These are phyloP conservation scores for Solanum chmielewskii DNA, from an alignment of 257 asterid genomes.

Conservation along the genomic window DNA sequence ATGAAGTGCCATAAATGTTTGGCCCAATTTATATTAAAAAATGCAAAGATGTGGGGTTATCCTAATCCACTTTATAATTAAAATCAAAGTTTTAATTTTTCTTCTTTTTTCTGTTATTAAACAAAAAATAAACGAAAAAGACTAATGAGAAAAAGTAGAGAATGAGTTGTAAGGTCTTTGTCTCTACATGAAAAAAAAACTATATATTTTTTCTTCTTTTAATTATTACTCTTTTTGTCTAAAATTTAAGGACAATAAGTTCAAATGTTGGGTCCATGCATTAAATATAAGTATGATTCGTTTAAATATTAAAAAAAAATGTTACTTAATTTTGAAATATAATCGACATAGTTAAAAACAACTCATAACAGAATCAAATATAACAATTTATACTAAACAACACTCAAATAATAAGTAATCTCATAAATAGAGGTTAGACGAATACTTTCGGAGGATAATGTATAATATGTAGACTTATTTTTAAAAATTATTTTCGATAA, in stretches of 20 bases:
- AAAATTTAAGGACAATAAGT: not conserved
- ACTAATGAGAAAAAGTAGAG: not conserved
- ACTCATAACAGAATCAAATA: not conserved
- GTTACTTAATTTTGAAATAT: not conserved
- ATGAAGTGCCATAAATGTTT: not conserved
- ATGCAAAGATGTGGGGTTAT: not conserved
- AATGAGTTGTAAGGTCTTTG: not conserved
- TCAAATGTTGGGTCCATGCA: not conserved
- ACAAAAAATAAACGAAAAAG: not conserved
- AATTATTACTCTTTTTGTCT: not conserved
- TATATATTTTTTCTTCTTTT: not conserved
- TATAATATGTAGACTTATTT: rapidly evolving
- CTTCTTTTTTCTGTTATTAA: not conserved
- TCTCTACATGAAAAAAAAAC: not conserved
- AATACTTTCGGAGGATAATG: not conserved
- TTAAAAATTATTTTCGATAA: rapidly evolving
- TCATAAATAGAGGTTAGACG: no score
- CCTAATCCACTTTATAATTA: not conserved
- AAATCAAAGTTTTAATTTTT: not conserved
- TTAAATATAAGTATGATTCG: not conserved
- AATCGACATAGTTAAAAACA: not conserved
- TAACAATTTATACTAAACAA: not conserved
- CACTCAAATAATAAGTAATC: not conserved
- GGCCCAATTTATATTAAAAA: not conserved
- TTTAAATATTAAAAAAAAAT: not conserved